These are phyloP conservation scores for Diaporthe australafricana DNA, from an alignment of 2,329 filamentous ascomycete species.

Conservation along the genomic window DNA sequence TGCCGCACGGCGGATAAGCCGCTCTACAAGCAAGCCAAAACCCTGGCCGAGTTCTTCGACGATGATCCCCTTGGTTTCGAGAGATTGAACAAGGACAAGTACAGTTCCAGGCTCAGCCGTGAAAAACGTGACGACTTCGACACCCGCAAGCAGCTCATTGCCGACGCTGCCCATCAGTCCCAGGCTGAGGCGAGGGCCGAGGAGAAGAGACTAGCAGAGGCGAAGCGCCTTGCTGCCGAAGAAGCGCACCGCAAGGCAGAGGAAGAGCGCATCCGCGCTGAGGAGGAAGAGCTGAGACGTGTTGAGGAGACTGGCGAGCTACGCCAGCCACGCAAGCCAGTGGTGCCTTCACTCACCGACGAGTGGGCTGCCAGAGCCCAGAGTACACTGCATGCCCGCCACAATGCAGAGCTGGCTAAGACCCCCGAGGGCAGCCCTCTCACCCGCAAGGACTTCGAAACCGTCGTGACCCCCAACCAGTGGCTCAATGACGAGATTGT, in stretches of 20 bases:
- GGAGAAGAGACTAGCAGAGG: conserved; percentile 37
- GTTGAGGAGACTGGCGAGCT: conserved; percentile 41
- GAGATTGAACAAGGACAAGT: conserved; percentile 21
- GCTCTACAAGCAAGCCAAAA: conserved; percentile 30
- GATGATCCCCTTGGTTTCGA: conserved; percentile 33
- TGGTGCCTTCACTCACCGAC: conserved; percentile 46
- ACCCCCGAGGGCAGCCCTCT: conserved; percentile 64
- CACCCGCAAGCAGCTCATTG: conserved; percentile 35
- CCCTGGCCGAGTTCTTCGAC: conserved; percentile 39
- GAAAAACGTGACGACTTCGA: conserved; percentile 43
- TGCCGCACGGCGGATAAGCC: conserved; percentile 26
- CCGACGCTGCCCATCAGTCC: conserved; percentile 26
- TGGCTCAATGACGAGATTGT: conserved; percentile 86
- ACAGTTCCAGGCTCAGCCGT: conserved; percentile 40
- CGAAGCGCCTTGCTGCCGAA: conserved; percentile 31
- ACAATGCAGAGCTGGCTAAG: conserved; percentile 53
- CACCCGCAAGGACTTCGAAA: conserved; percentile 70
- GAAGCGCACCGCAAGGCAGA: conserved; percentile 41
- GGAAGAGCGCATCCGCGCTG: conserved; percentile 26
- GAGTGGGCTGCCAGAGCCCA: conserved; percentile 54
- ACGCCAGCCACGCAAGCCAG: conserved; percentile 41
- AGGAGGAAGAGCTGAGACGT: conserved; percentile 38
- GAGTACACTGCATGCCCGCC: conserved; percentile 49
- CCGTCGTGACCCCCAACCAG: conserved; percentile 63
- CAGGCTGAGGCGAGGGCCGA: conserved; percentile 36